Evolutionary conservation across 306 rosid genomes (phyloP).

Genomic region (Dalbergia cochinchinensis): DNA sequence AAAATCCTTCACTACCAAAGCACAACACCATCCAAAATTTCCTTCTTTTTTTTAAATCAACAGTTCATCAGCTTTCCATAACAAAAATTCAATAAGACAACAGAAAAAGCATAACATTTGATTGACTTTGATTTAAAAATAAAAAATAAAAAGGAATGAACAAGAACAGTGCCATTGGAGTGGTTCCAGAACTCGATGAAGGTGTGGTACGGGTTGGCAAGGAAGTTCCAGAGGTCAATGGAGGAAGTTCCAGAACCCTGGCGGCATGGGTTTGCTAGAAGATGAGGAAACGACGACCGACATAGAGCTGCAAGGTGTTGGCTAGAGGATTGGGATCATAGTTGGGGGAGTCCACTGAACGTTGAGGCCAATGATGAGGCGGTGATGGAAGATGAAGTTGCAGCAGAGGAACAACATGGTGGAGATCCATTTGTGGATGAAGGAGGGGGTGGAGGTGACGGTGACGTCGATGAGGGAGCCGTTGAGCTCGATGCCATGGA

Average conservation of each 20-base stretch:
- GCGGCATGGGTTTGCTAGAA: slow-evolving; percentile 38
- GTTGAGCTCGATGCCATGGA: background rate
- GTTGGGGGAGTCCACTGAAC: slow-evolving; percentile 57
- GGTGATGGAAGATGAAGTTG: background rate
- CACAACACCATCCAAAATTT: too few species aligned
- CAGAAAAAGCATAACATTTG: too few species aligned
- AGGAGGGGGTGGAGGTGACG: slow-evolving; percentile 44
- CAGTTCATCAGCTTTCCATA: too few species aligned
- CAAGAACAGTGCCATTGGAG: background rate
- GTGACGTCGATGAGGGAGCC: background rate
- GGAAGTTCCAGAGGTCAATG: slow-evolving; percentile 35
- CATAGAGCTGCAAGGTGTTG: slow-evolving; percentile 52
- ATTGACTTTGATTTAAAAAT: too few species aligned
- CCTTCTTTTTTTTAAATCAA: too few species aligned
- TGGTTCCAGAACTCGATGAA: slow-evolving; percentile 55
- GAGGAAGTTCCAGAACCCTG: too few species aligned
- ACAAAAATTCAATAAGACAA: too few species aligned
- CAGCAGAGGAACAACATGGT: background rate
- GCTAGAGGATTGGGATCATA: background rate
- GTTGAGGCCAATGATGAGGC: slow-evolving; percentile 58
- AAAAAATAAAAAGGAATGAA: too few species aligned
- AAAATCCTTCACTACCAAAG: too few species aligned
- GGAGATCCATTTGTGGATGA: slow-evolving; percentile 45
- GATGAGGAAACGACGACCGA: slow-evolving; percentile 54
- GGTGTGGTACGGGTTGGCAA: background rate